Evolutionary conservation across 305 asterid genomes (phyloP), one percentile per base, ranked within the genome.

Genomic region (Fraxinus dipetala): DNA sequence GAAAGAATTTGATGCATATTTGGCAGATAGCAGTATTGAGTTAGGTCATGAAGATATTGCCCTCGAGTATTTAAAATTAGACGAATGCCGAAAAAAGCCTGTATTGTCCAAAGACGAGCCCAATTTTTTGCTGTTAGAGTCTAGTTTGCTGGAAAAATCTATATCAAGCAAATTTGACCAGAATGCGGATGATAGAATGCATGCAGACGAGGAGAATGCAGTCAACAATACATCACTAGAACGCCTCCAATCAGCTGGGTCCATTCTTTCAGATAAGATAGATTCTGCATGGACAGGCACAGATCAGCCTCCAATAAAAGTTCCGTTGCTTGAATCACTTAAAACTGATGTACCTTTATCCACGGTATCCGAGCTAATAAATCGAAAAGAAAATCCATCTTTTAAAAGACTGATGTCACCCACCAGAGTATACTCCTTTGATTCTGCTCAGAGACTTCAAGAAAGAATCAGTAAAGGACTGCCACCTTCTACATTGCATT

Each of bases 231-330:
- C 87, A 56, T 72, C 92, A 24, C 82, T 91, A 59, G 94, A 90
- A 87, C 92, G 86, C 34, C 85, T 73, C 59, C 93, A 94, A 18
- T 92, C 97, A 3, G 97, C 93, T 79, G 98, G 87, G 35, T 88
- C 97, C 2, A 86, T 86, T 80, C 94, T 96, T 69, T 94, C 99
- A 22, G 98, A 96, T 80, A 87, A 91, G 87, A 96, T 96, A 59
- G 99, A 96, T 89, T 93, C 89, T 45, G 97, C 93, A 16, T 96
- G 99, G 98, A 90, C 93, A 54, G 99, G 99, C 82, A 89, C 93
- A 51, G 91, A 91, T 78, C 88, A 77, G 67, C 85, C 86, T 20
- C 81, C 86, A 13, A 75, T 69, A 75, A 84, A 87, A 34, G 69
- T 84, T 67, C 90, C 76, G 79, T 76, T 84, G 51, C 80, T 77